Conservation (phyloP, 768 basidiomycete genomes). For the Rossbeevera mucosa region DNA sequence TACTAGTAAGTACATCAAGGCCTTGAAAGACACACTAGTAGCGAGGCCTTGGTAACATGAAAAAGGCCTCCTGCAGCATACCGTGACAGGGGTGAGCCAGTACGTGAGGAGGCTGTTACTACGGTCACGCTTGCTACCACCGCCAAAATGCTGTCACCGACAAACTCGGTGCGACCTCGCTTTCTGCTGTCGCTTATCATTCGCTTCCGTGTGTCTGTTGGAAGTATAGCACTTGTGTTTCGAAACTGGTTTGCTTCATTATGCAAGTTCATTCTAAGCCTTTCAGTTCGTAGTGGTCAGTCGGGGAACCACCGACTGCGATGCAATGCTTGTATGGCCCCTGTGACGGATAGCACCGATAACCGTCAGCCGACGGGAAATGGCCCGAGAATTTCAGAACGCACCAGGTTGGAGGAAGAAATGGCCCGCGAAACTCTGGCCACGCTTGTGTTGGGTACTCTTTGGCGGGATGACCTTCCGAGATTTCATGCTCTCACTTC, state of each 20-base stretch:
- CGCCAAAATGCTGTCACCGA: background rate
- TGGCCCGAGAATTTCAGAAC: background rate
- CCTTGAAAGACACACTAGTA: too few relatives aligned
- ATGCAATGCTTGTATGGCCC: background rate
- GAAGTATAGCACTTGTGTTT: slow-evolving; percentile 1
- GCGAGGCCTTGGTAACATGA: too few relatives aligned
- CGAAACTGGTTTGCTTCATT: background rate
- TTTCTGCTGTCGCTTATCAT: background rate
- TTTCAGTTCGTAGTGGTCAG: background rate
- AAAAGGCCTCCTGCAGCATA: too few relatives aligned
- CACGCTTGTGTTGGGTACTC: background rate
- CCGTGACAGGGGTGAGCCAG: background rate
- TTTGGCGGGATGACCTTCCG: background rate
- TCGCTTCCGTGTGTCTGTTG: slow-evolving; percentile 1
- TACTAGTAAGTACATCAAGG: too few relatives aligned
- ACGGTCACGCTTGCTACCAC: too few relatives aligned
- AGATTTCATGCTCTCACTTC: background rate
- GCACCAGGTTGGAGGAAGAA: background rate
- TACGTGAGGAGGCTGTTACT: too few relatives aligned
- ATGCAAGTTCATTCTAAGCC: background rate
- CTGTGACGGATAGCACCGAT: background rate
- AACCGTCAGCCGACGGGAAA: background rate
- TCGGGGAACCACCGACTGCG: background rate
- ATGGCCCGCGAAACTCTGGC: background rate
- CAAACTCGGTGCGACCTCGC: background rate